These are phyloP conservation scores for Tilletia horrida DNA, from an alignment of 1,284 basidiomycete genomes.

Conservation along the genomic window DNA sequence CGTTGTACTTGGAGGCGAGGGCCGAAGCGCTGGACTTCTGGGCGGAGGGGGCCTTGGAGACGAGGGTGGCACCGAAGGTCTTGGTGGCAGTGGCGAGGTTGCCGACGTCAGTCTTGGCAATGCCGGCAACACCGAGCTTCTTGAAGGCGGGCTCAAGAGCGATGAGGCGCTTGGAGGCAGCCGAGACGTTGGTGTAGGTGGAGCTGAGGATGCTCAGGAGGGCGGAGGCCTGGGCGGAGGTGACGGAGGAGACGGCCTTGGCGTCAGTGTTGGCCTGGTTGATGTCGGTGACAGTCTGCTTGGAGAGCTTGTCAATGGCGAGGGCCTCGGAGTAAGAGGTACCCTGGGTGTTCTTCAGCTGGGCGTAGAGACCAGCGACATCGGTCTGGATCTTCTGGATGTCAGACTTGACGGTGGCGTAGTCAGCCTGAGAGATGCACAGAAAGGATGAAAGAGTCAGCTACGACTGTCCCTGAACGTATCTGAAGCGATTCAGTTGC, in stretches of 20 bases:
- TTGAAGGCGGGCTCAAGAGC: slow-evolving; percentile 22
- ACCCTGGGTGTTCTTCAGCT: background rate
- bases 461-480: slow-evolving; percentile 15
- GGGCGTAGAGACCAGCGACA: slow-evolving; percentile 20
- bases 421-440: slow-evolving; percentile 18
- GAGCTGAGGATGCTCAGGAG: slow-evolving; percentile 21
- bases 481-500: background rate
- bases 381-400: slow-evolving; percentile 20
- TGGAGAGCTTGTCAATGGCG: slow-evolving; percentile 18
- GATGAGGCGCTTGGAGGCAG: slow-evolving; percentile 20
- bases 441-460: slow-evolving; percentile 13
- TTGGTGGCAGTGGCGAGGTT: slow-evolving; percentile 20
- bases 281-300: slow-evolving; percentile 20
- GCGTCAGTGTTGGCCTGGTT: slow-evolving; percentile 21
- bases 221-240: slow-evolving; percentile 20
- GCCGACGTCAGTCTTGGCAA: slow-evolving; percentile 21
- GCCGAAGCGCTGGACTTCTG: slow-evolving; percentile 8
- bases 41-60: slow-evolving; percentile 22
- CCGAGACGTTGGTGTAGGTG: slow-evolving; percentile 19
- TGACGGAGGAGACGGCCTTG: slow-evolving; percentile 19
- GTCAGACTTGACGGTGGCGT: slow-evolving; percentile 25
- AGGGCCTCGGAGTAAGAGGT: slow-evolving; percentile 21
- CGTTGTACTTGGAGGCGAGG: slow-evolving; percentile 22
- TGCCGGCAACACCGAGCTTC: slow-evolving; percentile 21
- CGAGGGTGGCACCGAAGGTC: slow-evolving; percentile 22